These are phyloP conservation scores for Bipolaris victoriae DNA, from an alignment of 2,329 filamentous ascomycete species.

Conservation along the genomic window DNA sequence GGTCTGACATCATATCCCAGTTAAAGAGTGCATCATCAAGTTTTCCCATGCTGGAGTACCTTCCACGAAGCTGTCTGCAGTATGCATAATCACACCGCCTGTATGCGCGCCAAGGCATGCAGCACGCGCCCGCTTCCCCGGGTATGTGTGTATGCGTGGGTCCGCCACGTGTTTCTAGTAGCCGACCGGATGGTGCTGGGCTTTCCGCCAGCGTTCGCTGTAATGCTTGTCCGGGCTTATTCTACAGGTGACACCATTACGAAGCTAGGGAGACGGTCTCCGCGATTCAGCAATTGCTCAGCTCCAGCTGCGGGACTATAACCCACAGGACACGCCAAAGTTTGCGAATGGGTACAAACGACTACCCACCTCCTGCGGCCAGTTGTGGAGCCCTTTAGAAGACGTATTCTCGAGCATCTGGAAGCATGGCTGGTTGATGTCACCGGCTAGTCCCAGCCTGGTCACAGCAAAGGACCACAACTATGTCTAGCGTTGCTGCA, in stretches of 20 bases:
- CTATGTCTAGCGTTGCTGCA: not conserved
- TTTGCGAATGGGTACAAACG: not conserved
- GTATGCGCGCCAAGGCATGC: conserved; percentile 23
- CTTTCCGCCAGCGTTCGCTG: conserved; percentile 1
- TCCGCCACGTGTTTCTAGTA: not conserved
- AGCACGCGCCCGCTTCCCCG: conserved; percentile 27
- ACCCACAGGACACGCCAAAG: not conserved
- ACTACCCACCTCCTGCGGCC: not conserved
- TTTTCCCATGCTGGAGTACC: conserved; percentile 1
- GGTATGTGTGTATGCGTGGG: conserved; percentile 1
- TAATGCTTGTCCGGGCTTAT: not conserved
- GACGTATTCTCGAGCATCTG: not conserved
- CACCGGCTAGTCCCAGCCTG: not conserved
- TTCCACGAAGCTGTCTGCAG: conserved; percentile 22
- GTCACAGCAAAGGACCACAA: not conserved
- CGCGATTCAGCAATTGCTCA: not conserved
- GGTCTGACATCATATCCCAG: conserved; percentile 8
- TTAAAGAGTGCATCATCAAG: not conserved
- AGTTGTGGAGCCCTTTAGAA: not conserved
- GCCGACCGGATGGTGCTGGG: not conserved
- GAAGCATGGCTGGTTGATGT: not conserved
- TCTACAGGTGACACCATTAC: too few species aligned
- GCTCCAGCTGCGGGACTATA: not conserved
- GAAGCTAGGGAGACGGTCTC: not conserved
- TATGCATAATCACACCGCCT: conserved; percentile 41